Conservation (phyloP, 441 rosid genomes). For the Brassica hybrid region DNA sequence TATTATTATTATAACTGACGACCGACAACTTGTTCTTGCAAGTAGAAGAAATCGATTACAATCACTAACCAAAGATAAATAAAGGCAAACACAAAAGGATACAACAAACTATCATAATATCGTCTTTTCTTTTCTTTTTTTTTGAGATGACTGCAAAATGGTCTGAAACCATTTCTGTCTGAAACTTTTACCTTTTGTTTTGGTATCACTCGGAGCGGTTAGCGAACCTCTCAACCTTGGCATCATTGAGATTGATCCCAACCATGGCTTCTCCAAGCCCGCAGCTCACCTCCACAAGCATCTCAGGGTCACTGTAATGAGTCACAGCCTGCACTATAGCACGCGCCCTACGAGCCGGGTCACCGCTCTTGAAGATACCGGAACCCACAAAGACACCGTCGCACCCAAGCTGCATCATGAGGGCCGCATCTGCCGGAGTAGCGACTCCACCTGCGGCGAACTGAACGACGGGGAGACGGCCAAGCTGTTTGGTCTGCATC, state of each 20-base stretch:
- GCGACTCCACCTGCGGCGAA: conserved; percentile 99
- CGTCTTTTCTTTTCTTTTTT: neutral
- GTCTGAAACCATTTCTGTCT: neutral
- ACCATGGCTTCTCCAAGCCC: conserved; percentile 97
- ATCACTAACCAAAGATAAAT: neutral
- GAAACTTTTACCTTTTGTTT: neutral
- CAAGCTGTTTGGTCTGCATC: conserved; percentile 95
- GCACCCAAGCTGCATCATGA: conserved; percentile 97
- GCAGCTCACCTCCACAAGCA: conserved; percentile 87
- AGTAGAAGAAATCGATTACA: neutral
- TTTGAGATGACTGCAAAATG: neutral
- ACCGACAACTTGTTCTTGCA: neutral
- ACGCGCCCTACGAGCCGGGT: conserved; percentile 82
- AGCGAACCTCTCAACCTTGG: conserved; percentile 93
- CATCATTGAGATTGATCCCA: conserved; percentile 68
- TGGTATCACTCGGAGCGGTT: conserved; percentile 55
- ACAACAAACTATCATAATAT: neutral
- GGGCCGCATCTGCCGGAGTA: conserved; percentile 95
- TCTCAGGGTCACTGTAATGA: conserved; percentile 83
- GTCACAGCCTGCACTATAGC: conserved; percentile 97
- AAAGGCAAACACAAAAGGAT: neutral
- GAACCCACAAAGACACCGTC: conserved; percentile 96
- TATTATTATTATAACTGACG: neutral
- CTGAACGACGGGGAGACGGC: conserved; percentile 95
- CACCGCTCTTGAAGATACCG: conserved; percentile 94